A percentile compares a stretch with the other conserved stretches of the same genome.
Conservation (phyloP, 306 rosid species). For the Vigna nakashimae region DNA sequence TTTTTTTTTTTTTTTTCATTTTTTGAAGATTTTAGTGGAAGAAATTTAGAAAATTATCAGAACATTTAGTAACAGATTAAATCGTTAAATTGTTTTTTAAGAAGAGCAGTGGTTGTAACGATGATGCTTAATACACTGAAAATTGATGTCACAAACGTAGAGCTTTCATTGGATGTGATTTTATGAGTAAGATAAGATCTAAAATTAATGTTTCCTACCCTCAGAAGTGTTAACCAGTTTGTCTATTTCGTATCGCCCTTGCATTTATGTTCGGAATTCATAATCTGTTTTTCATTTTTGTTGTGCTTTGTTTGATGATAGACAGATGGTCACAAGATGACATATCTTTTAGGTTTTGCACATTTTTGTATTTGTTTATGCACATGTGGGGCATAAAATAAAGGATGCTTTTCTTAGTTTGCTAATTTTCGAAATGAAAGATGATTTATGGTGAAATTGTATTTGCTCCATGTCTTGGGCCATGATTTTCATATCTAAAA, state of each 20-base stretch:
- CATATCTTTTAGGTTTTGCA: slow-evolving; percentile 1
- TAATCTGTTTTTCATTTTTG: neutral
- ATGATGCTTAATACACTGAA: neutral
- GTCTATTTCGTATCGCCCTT: neutral
- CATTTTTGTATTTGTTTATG: no score
- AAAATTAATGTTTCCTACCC: slow-evolving; percentile 13
- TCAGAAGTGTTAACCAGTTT: neutral
- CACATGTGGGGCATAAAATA: neutral
- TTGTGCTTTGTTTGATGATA: slow-evolving; percentile 30
- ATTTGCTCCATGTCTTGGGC: neutral
- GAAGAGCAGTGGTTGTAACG: neutral
- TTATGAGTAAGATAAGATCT: neutral
- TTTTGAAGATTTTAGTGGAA: neutral
- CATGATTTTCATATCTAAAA: neutral
- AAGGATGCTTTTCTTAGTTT: neutral
- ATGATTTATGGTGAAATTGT: slow-evolving; percentile 7
- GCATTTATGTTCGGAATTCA: slow-evolving; percentile 25
- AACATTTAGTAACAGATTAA: neutral
- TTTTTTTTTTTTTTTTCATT: neutral
- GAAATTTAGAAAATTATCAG: slow-evolving; percentile 25
- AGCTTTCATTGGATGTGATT: neutral
- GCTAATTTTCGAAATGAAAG: neutral
- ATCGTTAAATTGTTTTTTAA: slow-evolving; percentile 19
- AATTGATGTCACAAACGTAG: neutral
- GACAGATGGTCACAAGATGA: neutral